Percentiles rank a stretch among this genome's conserved stretches.
These are phyloP conservation scores for Amauroascus niger DNA, from an alignment of 2,329 filamentous ascomycete genomes.

Conservation along the genomic window DNA sequence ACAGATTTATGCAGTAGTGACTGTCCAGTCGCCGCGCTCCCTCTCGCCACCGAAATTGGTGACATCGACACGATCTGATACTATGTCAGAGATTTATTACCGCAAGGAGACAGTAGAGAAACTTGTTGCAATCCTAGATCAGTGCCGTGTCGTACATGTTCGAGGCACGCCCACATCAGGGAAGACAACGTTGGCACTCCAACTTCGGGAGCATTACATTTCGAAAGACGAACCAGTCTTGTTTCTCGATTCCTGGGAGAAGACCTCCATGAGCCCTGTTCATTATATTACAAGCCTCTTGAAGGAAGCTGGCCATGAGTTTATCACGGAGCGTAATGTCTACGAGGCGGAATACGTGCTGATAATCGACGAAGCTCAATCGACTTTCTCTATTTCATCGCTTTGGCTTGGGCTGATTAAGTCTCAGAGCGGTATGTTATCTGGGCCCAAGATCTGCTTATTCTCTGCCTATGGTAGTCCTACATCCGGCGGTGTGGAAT, in stretches of 20 bases:
- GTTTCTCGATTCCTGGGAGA: neutral
- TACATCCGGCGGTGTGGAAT: neutral
- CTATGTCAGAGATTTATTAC: too few relatives aligned
- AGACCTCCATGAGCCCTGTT: neutral
- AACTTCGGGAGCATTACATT: neutral
- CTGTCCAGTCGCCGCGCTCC: too few relatives aligned
- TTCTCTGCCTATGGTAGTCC: neutral
- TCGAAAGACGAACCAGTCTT: neutral
- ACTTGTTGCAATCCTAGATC: too few relatives aligned
- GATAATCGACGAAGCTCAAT: neutral
- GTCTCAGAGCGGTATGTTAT: neutral
- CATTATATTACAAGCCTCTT: neutral
- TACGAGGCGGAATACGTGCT: too few relatives aligned
- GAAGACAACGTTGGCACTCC: neutral
- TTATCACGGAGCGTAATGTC: neutral
- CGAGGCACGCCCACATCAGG: slow-evolving; percentile 5
- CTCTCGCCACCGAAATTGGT: too few relatives aligned
- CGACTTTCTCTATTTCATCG: neutral
- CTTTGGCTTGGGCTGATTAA: neutral
- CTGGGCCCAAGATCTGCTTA: neutral
- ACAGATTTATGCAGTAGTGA: too few relatives aligned
- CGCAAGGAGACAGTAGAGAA: too few relatives aligned
- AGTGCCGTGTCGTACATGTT: too few relatives aligned
- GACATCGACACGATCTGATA: too few relatives aligned
- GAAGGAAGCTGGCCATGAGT: neutral